Conservation (phyloP, 768 basidiomycete genomes). For the Tricholomella constricta region DNA sequence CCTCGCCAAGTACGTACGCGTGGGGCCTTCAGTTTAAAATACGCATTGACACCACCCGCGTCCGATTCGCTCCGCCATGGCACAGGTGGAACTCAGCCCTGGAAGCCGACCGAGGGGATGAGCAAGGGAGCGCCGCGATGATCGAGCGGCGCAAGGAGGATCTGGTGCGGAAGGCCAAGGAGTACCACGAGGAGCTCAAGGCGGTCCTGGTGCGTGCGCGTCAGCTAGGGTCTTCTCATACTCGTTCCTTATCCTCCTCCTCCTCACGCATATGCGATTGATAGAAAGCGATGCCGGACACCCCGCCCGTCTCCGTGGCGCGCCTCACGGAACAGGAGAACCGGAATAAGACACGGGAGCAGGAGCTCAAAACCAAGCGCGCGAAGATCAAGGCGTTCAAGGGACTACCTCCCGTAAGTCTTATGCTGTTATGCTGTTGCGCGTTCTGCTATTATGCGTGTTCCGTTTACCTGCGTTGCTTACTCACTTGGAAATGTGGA, state of each 20-base stretch:
- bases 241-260: neutral
- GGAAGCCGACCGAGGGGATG: constrained; percentile 22
- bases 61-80: no score
- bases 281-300: constrained; percentile 33
- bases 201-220: constrained; percentile 28
- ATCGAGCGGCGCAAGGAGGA: constrained; percentile 43
- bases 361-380: constrained; percentile 44
- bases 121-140: constrained; percentile 27
- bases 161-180: constrained; percentile 47
- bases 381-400: constrained; percentile 48
- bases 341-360: constrained; percentile 35
- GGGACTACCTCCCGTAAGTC: constrained; percentile 49
- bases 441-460: neutral
- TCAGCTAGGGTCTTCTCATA: neutral
- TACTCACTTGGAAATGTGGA: neutral
- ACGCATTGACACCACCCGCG: no score
- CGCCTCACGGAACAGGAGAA: constrained; percentile 41
- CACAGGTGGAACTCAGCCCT: constrained; percentile 39
- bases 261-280: neutral
- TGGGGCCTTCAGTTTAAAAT: no score
- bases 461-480: no score
- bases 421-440: no score
- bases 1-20: constrained; percentile 36
- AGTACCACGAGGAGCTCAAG: constrained; percentile 45
- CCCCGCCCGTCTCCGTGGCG: constrained; percentile 36